Base-by-base conservation (phyloP, 805 yeast species). In the Nakazawaea holstii region DNA sequence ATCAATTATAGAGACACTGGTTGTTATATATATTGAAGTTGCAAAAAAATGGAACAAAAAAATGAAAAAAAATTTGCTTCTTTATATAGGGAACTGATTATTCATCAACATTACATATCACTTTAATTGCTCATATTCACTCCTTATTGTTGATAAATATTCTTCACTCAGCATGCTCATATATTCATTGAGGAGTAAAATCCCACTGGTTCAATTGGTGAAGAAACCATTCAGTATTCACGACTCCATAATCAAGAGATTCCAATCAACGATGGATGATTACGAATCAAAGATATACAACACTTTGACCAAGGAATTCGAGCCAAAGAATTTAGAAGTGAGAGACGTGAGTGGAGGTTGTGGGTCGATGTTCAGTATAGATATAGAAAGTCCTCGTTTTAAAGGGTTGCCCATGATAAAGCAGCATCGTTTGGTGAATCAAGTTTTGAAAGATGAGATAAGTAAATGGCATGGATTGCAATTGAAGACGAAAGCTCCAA, bases 351-450 rank as follows among this genome's bases (percentile, higher is more conserved):
- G 94, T 27, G 98, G 92, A 15, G 99, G 99, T 0, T 94, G 99
- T 67, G 99, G 99, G 1, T 90, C 97, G 6, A 94, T 94, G 99
- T 94, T 89, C 67, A 89, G 96, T 41, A 92, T 94, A 43, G 69
- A 74, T 49, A 77, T 94, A 14, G 85, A 82, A 40, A 82, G 94
- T 46, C 73, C 71, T 1, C 69, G 79, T 58, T 94, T 94, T 67
- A 80, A 85, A 55, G 96, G 96, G 0, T 60, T 87, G 39, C 70
- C 87, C 1, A 88, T 88, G 82, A 74, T 94, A 54, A 91, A 90
- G 60, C 99, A 94, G 64, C 99, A 94, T 59, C 76, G 96, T 51
- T 64, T 92, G 55, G 98, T 94, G 13, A 92, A 94, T 65, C 78
- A 80, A 46, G 71, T 82, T 2, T 70, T 94, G 56, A 82, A 84